phyloP scores from a whole-genome alignment of 768 basidiomycete genomes.

The Russula emetica region DNA sequence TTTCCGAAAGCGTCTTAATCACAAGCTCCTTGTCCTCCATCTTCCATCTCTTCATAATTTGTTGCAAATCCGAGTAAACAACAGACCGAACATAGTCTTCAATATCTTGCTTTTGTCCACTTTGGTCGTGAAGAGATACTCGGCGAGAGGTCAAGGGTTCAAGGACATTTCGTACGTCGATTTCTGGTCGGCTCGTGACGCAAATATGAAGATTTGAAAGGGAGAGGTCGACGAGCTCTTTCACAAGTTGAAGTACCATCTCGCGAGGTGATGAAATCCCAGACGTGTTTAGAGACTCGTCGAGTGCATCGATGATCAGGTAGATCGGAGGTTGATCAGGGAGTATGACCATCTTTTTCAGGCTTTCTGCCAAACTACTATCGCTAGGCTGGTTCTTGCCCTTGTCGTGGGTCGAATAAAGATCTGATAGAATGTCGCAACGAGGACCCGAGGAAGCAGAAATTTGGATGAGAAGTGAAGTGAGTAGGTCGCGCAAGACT shows the following conservation, averaged over 20 bases:
- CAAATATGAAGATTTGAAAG: slow-evolving; percentile 6
- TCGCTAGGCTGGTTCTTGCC: neutral
- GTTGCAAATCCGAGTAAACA: slow-evolving; percentile 1
- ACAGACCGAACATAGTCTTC: neutral
- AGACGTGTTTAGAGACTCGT: neutral
- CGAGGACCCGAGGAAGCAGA: neutral
- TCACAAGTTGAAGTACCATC: neutral
- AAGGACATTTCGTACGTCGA: slow-evolving; percentile 3
- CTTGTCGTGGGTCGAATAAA: neutral
- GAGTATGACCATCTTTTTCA: slow-evolving; percentile 9
- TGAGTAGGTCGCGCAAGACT: neutral
- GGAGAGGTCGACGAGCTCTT: neutral
- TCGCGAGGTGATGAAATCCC: neutral
- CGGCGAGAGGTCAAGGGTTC: neutral
- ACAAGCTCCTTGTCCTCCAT: neutral
- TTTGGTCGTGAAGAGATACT: slow-evolving; percentile 4
- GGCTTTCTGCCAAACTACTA: neutral
- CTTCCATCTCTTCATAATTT: slow-evolving; percentile 3
- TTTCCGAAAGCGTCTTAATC: neutral
- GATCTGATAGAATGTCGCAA: neutral
- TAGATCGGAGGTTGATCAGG: neutral
- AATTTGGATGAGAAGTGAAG: slow-evolving; percentile 9
- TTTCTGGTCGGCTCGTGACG: slow-evolving; percentile 11
- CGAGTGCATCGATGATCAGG: slow-evolving; percentile 10
- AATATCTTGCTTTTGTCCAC: slow-evolving; percentile 7